A percentile compares a stretch with the other conserved stretches of the same genome.
Conservation (phyloP, 1,139 yeast genomes). For the Candida albicans region DNA sequence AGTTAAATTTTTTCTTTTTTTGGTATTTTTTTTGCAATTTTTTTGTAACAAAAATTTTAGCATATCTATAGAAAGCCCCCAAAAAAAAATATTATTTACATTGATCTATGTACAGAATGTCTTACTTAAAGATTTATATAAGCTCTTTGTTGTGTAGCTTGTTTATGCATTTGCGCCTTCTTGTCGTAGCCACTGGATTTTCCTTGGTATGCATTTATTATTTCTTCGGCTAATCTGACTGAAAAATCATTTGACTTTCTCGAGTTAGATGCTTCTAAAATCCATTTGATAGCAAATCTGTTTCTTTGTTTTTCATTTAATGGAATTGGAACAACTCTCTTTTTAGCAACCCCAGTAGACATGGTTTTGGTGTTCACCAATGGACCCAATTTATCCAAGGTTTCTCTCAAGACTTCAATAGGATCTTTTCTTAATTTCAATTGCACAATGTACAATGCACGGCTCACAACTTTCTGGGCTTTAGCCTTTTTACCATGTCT, state of each 20-base stretch:
- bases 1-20: background rate
- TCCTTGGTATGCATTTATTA: constrained; percentile 74
- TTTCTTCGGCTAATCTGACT: constrained; percentile 89
- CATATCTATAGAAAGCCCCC: background rate
- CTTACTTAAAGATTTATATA: constrained; percentile 38
- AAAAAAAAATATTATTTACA: constrained; percentile 2
- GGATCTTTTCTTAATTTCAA: constrained; percentile 75
- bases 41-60: background rate
- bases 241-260: constrained; percentile 79
- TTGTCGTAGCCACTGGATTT: constrained; percentile 83
- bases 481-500: constrained; percentile 84
- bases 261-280: constrained; percentile 77
- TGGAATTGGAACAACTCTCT: constrained; percentile 78
- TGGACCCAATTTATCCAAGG: constrained; percentile 84
- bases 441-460: constrained; percentile 80
- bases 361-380: constrained; percentile 74
- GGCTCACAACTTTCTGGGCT: constrained; percentile 72
- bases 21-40: background rate
- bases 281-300: constrained; percentile 88
- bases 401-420: constrained; percentile 66
- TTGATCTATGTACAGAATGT: background rate
- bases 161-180: constrained; percentile 78
- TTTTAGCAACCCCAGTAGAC: constrained; percentile 85
- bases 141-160: constrained; percentile 82
- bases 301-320: constrained; percentile 78